Percentiles rank a stretch among this genome's conserved stretches.
phyloP scores from a whole-genome alignment of 2,329 filamentous ascomycete species.

The Microcyclospora tardicrescens region DNA sequence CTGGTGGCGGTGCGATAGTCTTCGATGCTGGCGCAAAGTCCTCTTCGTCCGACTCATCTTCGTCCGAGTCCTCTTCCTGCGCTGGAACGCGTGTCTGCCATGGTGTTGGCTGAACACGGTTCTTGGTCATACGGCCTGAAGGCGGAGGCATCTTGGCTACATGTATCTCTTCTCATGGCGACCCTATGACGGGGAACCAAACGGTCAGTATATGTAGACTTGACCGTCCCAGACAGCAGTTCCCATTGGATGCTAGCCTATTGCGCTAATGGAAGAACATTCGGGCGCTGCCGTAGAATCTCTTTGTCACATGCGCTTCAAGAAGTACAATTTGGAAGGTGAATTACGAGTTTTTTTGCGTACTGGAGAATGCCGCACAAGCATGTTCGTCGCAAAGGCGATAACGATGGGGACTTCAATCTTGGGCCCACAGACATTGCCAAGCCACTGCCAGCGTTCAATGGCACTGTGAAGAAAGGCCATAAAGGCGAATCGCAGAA shows the following conservation, averaged over 20 bases:
- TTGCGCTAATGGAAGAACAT: conserved; percentile 23
- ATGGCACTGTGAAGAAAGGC: conserved; percentile 23
- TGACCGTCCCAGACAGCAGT: too few relatives aligned
- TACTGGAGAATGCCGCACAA: background rate
- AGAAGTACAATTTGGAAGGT: background rate
- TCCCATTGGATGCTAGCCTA: conserved; percentile 13
- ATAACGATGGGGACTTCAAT: conserved; percentile 28
- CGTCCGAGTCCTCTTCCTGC: conserved; percentile 31
- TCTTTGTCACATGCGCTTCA: too few relatives aligned
- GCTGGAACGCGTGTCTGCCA: conserved; percentile 73
- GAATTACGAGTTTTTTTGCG: too few relatives aligned
- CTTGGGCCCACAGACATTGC: conserved; percentile 50
- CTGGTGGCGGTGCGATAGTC: conserved; percentile 24
- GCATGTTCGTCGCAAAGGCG: background rate
- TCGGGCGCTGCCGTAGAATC: background rate
- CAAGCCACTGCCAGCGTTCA: conserved; percentile 44
- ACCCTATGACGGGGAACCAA: too few relatives aligned
- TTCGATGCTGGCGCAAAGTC: conserved; percentile 26
- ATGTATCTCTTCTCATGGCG: too few relatives aligned
- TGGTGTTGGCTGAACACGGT: conserved; percentile 65
- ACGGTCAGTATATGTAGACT: too few relatives aligned
- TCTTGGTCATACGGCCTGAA: conserved; percentile 73
- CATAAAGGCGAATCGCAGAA: conserved; percentile 18
- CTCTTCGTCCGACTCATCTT: conserved; percentile 39
- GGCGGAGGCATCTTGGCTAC: conserved; percentile 48